phyloP scores from a whole-genome alignment of 2,329 filamentous ascomycete species.

The Ophiostoma ulmi region DNA sequence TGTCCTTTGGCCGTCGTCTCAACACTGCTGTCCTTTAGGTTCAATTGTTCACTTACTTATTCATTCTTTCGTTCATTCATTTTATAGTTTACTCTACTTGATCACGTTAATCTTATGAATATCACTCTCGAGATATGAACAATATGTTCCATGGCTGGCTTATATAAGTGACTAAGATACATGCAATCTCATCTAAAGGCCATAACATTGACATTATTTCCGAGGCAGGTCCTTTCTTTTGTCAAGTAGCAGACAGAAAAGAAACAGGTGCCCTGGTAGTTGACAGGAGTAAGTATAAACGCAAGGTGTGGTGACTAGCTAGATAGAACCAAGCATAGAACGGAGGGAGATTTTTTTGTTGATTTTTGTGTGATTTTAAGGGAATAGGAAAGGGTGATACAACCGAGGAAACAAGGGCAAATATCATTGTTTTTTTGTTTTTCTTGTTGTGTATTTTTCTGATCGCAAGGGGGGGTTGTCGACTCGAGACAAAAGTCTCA shows the following conservation, averaged over 20 bases:
- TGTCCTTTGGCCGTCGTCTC: neutral
- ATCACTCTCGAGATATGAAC: neutral
- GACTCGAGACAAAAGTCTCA: neutral
- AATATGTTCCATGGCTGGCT: constrained; percentile 5
- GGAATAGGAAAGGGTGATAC: neutral
- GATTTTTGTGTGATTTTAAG: neutral
- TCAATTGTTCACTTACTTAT: neutral
- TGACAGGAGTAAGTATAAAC: neutral
- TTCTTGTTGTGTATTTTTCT: neutral
- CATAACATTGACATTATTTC: neutral
- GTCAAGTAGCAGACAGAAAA: neutral
- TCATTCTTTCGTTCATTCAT: neutral
- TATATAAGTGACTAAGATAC: constrained; percentile 10
- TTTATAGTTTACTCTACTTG: neutral
- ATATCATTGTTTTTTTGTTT: constrained; percentile 12
- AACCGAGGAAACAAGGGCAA: neutral
- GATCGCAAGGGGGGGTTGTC: neutral
- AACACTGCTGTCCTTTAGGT: neutral
- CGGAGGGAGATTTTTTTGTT: neutral
- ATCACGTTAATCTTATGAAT: neutral
- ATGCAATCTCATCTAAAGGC: neutral
- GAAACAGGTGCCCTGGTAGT: neutral
- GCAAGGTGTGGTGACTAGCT: constrained; percentile 12
- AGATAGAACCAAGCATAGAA: neutral
- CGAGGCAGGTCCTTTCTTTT: neutral